A percentile compares a stretch with the other conserved stretches of the same genome.
Evolutionary conservation across 768 basidiomycete genomes (phyloP).

Genomic region (Steccherinum ochraceum): DNA sequence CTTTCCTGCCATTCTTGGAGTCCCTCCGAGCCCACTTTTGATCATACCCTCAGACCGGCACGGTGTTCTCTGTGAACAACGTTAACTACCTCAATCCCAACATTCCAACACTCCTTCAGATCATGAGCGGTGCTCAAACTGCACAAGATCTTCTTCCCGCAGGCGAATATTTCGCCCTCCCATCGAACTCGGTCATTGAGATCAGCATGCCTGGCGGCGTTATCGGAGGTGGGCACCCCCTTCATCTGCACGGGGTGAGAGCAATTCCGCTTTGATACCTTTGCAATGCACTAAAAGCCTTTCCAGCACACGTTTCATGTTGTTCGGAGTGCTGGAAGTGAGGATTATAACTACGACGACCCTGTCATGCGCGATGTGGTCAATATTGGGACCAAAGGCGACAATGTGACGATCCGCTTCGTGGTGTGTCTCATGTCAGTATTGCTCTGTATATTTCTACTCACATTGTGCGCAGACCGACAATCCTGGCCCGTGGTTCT

Average conservation of each 20-base stretch:
- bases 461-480: conserved; percentile 36
- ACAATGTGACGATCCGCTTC: conserved; percentile 22
- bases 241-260: conserved; percentile 36
- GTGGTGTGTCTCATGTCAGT: conserved; percentile 2
- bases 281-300: neutral
- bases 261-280: neutral
- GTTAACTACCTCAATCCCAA: conserved; percentile 33
- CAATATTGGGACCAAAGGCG: conserved; percentile 2
- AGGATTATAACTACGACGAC: conserved; percentile 28
- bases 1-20: neutral
- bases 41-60: neutral
- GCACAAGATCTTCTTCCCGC: conserved; percentile 42
- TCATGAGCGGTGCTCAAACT: conserved; percentile 44
- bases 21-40: neutral
- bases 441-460: neutral
- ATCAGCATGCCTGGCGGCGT: conserved; percentile 38
- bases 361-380: conserved; percentile 30
- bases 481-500: conserved; percentile 86
- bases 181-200: conserved; percentile 40
- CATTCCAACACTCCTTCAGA: conserved; percentile 51
- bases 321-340: conserved; percentile 27
- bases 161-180: conserved; percentile 41
- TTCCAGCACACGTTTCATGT: conserved; percentile 33
- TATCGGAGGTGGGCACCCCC: conserved; percentile 27
- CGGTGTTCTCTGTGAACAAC: conserved; percentile 28